phyloP scores from a whole-genome alignment of 2,329 filamentous ascomycete genomes.

The Verticillium longisporum region DNA sequence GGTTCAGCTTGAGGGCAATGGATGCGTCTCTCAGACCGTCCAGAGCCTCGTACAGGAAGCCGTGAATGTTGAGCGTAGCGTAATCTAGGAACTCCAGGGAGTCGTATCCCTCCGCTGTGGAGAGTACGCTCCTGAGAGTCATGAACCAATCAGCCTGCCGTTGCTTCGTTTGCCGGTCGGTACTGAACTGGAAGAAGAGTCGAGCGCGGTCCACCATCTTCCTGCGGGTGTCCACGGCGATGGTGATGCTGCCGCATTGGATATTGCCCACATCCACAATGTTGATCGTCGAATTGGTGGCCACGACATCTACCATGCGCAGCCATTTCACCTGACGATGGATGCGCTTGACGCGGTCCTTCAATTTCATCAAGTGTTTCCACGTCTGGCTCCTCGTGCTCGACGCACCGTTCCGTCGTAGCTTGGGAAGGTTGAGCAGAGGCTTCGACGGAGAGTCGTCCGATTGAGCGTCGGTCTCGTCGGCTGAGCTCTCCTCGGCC shows the following conservation, averaged over 20 bases:
- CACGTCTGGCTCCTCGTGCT: constrained; percentile 64
- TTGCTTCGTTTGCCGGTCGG: constrained; percentile 44
- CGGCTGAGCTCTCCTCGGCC: constrained; percentile 21
- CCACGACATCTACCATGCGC: constrained; percentile 80
- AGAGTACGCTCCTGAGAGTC: constrained; percentile 76
- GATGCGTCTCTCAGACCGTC: constrained; percentile 87
- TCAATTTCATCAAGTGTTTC: constrained; percentile 69
- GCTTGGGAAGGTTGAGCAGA: constrained; percentile 9
- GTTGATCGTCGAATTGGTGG: constrained; percentile 69
- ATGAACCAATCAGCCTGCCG: constrained; percentile 91
- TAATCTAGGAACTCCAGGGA: constrained; percentile 85
- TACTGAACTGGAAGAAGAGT: constrained; percentile 74
- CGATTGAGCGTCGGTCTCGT: constrained; percentile 10
- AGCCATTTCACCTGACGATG: constrained; percentile 87
- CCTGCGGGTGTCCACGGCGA: constrained; percentile 83
- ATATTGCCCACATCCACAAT: constrained; percentile 77
- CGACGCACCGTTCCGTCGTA: constrained; percentile 20
- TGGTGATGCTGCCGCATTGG: constrained; percentile 75
- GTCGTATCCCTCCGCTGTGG: constrained; percentile 78
- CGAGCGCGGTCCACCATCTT: constrained; percentile 89
- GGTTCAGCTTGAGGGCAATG: constrained; percentile 82
- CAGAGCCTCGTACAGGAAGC: constrained; percentile 75
- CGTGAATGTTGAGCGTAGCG: constrained; percentile 83
- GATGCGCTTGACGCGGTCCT: constrained; percentile 79
- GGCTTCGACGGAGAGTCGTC: constrained; percentile 7